A percentile compares a stretch with the other conserved stretches of the same genome.
Evolutionary conservation across 768 basidiomycete genomes (phyloP).

Genomic region (Auricularia cornea): DNA sequence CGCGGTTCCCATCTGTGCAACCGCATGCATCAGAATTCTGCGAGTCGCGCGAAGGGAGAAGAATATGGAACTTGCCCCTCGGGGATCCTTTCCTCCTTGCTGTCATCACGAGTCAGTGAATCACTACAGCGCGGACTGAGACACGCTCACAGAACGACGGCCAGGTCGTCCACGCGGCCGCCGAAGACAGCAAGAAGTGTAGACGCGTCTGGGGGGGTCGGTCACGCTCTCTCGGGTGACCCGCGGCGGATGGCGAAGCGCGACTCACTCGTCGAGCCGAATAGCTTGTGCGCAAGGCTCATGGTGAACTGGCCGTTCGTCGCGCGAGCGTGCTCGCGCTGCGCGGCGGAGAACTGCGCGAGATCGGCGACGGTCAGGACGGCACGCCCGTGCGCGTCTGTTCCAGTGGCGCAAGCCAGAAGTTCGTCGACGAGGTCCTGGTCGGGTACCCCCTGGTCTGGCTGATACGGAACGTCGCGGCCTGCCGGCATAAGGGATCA

Average conservation of each 20-base stretch:
- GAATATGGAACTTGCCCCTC: constrained; percentile 29
- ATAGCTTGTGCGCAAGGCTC: constrained; percentile 43
- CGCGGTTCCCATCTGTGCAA: constrained; percentile 62
- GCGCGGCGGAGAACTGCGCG: constrained; percentile 46
- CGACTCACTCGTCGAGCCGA: constrained; percentile 43
- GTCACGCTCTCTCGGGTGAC: not conserved
- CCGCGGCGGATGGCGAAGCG: not conserved
- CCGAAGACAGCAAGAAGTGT: constrained; percentile 61
- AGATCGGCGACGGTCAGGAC: constrained; percentile 51
- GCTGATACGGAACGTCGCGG: constrained; percentile 14
- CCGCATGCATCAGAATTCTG: too few species aligned
- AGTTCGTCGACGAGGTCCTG: constrained; percentile 43
- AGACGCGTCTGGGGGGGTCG: constrained; percentile 36
- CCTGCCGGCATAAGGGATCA: not conserved
- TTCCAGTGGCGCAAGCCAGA: constrained; percentile 51
- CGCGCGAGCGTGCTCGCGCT: constrained; percentile 47
- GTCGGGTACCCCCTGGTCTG: constrained; percentile 44
- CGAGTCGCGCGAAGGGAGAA: too few species aligned
- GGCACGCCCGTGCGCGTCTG: constrained; percentile 36
- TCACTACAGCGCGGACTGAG: not conserved
- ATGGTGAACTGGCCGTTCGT: constrained; percentile 52
- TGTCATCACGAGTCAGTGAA: not conserved
- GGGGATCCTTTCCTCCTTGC: constrained; percentile 57
- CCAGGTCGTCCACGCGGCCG: constrained; percentile 49
- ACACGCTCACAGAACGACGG: constrained; percentile 31